These are phyloP conservation scores for Colletotrichum sp. DNA, from an alignment of 2,329 filamentous ascomycete species.

Conservation along the genomic window DNA sequence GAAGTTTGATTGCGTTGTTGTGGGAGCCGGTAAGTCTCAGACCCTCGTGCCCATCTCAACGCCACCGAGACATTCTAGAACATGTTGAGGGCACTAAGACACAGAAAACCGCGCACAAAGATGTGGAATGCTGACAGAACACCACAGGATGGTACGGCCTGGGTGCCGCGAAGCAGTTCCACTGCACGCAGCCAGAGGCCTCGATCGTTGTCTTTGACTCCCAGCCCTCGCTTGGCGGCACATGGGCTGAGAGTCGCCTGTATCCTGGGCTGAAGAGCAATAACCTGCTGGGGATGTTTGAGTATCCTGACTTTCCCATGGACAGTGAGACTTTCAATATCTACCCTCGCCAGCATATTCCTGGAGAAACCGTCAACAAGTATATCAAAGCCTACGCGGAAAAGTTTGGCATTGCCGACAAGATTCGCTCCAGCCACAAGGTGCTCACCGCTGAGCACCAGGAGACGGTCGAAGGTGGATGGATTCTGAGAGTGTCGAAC, in stretches of 20 bases:
- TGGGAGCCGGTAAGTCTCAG: constrained; percentile 55
- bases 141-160: constrained; percentile 57
- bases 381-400: constrained; percentile 52
- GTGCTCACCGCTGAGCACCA: constrained; percentile 49
- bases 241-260: constrained; percentile 70
- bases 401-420: constrained; percentile 42
- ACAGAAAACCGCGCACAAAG: background rate
- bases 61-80: background rate
- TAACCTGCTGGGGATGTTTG: constrained; percentile 74
- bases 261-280: constrained; percentile 75
- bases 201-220: constrained; percentile 65
- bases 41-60: background rate
- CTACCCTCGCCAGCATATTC: constrained; percentile 48
- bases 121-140: background rate
- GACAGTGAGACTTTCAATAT: constrained; percentile 54
- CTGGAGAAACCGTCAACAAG: constrained; percentile 47
- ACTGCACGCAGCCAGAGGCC: constrained; percentile 58
- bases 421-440: constrained; percentile 42
- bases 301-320: constrained; percentile 78
- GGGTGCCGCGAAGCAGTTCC: constrained; percentile 64
- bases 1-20: constrained; percentile 48
- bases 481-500: constrained; percentile 38
- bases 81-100: background rate
- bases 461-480: constrained; percentile 36
- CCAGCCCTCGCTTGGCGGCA: constrained; percentile 64